phyloP scores from a whole-genome alignment of 2,329 filamentous ascomycete genomes.

The Xylaria sp. region DNA sequence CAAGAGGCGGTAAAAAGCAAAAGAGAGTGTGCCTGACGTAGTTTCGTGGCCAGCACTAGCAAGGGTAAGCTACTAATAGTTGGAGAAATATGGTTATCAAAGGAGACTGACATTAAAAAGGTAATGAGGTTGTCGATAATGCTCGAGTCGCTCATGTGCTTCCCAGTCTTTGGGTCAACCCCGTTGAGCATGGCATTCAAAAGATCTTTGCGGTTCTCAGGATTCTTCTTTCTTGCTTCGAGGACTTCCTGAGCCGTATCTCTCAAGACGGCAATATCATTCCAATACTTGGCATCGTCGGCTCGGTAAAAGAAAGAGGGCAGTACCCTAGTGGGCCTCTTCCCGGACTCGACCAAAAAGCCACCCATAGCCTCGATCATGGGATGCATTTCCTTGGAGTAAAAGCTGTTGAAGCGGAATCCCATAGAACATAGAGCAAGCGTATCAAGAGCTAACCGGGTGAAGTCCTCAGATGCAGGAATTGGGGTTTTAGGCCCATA shows the following conservation, averaged over 20 bases:
- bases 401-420: constrained; percentile 80
- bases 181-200: constrained; percentile 76
- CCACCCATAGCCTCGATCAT: constrained; percentile 75
- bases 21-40: constrained; percentile 73
- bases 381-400: constrained; percentile 73
- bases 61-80: no score
- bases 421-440: constrained; percentile 77
- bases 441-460: constrained; percentile 74
- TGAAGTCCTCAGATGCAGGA: constrained; percentile 54
- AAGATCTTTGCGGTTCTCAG: constrained; percentile 70
- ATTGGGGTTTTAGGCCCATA: constrained; percentile 68
- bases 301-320: constrained; percentile 61
- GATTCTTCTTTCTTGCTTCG: constrained; percentile 64
- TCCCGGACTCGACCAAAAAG: constrained; percentile 68
- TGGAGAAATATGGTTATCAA: no score
- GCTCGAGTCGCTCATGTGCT: constrained; percentile 69
- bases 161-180: constrained; percentile 72
- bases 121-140: constrained; percentile 79
- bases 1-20: constrained; percentile 71
- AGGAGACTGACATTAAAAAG: no score
- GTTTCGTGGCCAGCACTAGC: constrained; percentile 79
- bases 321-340: constrained; percentile 59
- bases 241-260: constrained; percentile 69
- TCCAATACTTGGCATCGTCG: constrained; percentile 61
- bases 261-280: constrained; percentile 66